phyloP scores from a whole-genome alignment of 2,329 filamentous ascomycete species.

The Geosmithia flava region DNA sequence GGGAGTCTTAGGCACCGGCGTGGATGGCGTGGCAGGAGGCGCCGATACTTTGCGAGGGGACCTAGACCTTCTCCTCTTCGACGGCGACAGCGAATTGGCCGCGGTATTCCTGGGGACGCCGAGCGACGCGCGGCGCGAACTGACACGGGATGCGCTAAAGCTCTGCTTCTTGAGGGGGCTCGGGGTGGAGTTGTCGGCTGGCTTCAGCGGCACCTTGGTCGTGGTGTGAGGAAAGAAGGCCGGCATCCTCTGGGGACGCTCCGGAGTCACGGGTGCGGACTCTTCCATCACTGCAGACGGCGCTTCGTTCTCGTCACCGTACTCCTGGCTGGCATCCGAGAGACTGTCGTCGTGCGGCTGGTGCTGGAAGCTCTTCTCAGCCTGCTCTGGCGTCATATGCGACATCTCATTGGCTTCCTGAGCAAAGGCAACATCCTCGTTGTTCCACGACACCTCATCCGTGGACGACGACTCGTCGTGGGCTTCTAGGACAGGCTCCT shows the following conservation, averaged over 20 bases:
- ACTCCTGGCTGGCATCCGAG: constrained; percentile 53
- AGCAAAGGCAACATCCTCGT: constrained; percentile 45
- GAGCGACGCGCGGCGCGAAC: constrained; percentile 27
- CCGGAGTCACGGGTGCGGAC: constrained; percentile 39
- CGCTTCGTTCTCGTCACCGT: constrained; percentile 53
- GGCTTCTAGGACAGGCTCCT: not conserved
- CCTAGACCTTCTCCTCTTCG: constrained; percentile 22
- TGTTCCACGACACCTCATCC: constrained; percentile 29
- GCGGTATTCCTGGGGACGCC: constrained; percentile 33
- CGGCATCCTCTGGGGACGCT: constrained; percentile 36
- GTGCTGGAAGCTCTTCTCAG: constrained; percentile 19
- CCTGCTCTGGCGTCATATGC: constrained; percentile 30
- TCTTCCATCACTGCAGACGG: constrained; percentile 28
- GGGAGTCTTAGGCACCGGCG: constrained; percentile 11
- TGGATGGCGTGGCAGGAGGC: constrained; percentile 4
- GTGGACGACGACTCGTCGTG: constrained; percentile 18
- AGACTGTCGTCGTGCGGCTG: constrained; percentile 31
- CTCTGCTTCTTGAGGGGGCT: constrained; percentile 31
- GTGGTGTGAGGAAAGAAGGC: constrained; percentile 47
- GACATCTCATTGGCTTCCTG: constrained; percentile 50
- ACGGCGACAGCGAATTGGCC: constrained; percentile 42
- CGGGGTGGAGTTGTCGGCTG: constrained; percentile 46
- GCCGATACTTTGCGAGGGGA: not conserved
- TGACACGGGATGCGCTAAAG: constrained; percentile 35
- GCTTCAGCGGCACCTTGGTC: constrained; percentile 65